phyloP scores from a whole-genome alignment of 176 grass and related monocot genomes.

The Aegilops sharonensis region DNA sequence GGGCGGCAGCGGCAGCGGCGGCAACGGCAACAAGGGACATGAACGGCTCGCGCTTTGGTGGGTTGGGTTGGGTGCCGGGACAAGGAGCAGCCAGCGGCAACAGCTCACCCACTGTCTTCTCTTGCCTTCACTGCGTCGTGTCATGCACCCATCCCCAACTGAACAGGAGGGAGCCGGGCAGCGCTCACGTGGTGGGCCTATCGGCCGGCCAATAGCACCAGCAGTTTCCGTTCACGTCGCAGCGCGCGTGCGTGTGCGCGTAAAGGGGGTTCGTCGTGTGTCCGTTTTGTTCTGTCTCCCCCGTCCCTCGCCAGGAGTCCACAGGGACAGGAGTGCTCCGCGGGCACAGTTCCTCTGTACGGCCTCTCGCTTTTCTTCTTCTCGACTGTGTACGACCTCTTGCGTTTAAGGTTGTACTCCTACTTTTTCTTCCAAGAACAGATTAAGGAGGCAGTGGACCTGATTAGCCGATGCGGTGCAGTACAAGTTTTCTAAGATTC shows the following conservation, averaged over 20 bases:
- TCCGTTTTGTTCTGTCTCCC: constrained; percentile 13
- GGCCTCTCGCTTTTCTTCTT: not conserved
- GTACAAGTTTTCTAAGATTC: too few species aligned
- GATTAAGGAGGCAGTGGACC: too few species aligned
- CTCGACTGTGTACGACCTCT: not conserved
- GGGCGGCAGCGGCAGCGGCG: not conserved
- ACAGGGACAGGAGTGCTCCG: not conserved
- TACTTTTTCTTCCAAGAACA: too few species aligned
- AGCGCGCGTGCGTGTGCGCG: not conserved
- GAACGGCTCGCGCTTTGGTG: not conserved
- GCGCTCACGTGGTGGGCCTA: not conserved
- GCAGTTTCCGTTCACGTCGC: not conserved
- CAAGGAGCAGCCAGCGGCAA: not conserved
- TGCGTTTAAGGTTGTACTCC: too few species aligned
- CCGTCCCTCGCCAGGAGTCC: not conserved
- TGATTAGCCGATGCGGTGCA: too few species aligned
- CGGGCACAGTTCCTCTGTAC: not conserved
- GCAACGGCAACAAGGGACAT: not conserved
- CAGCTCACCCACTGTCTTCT: not conserved
- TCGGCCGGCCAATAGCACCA: not conserved
- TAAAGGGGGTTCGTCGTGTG: not conserved
- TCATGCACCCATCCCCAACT: not conserved
- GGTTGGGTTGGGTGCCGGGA: not conserved
- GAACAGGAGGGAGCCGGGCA: not conserved
- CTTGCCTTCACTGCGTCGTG: not conserved